Evolutionary conservation across 768 basidiomycete genomes (phyloP).

Genomic region (Pleurotus pulmonarius): DNA sequence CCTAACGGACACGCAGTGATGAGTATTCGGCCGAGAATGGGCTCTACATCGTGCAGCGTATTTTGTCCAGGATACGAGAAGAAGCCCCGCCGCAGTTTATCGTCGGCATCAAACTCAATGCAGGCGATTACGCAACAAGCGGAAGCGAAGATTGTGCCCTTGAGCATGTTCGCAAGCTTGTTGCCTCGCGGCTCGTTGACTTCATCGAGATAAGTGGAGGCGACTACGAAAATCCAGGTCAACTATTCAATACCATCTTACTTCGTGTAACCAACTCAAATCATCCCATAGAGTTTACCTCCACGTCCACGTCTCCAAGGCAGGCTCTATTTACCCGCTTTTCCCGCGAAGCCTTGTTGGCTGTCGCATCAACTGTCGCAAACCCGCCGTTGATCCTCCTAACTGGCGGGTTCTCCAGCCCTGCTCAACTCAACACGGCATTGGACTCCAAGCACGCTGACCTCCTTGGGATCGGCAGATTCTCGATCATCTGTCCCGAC

Average conservation of each 20-base stretch:
- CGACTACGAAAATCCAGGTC: slow-evolving; percentile 78
- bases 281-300: slow-evolving; percentile 40
- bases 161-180: slow-evolving; percentile 56
- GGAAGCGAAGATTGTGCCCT: slow-evolving; percentile 45
- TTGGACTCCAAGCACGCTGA: slow-evolving; percentile 58
- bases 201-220: slow-evolving; percentile 89
- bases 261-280: too few relatives aligned
- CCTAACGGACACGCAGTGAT: slow-evolving; percentile 33
- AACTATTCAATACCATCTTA: slow-evolving; percentile 9
- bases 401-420: slow-evolving; percentile 75
- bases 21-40: slow-evolving; percentile 49
- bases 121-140: slow-evolving; percentile 59
- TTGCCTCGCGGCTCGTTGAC: slow-evolving; percentile 65
- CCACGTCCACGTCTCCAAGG: slow-evolving; percentile 28
- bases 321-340: slow-evolving; percentile 76
- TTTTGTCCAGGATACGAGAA: slow-evolving; percentile 53
- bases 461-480: slow-evolving; percentile 74
- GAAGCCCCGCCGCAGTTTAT: slow-evolving; percentile 56
- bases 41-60: slow-evolving; percentile 54
- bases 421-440: slow-evolving; percentile 49
- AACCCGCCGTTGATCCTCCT: slow-evolving; percentile 63
- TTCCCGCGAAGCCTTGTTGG: slow-evolving; percentile 49
- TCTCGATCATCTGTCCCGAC: slow-evolving; percentile 58
- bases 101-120: slow-evolving; percentile 77
- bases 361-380: slow-evolving; percentile 31